These are phyloP conservation scores for Russula emetica DNA, from an alignment of 768 basidiomycete genomes.

Conservation along the genomic window DNA sequence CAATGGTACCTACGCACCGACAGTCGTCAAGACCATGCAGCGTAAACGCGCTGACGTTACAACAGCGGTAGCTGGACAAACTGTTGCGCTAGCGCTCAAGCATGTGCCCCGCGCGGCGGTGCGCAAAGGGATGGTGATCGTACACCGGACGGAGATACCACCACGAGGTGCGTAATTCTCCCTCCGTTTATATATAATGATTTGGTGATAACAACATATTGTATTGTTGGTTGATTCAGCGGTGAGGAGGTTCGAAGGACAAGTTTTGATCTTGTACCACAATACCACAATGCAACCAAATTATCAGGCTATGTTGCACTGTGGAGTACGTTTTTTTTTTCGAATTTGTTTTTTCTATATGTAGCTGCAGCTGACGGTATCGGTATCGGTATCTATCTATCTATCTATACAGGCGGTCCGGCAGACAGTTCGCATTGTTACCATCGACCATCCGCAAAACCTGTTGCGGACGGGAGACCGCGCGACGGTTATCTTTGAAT, in stretches of 20 bases:
- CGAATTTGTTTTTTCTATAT: not conserved
- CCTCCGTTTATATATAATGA: constrained; percentile 1
- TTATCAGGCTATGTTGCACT: constrained; percentile 96
- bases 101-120: constrained; percentile 75
- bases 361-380: constrained; percentile 17
- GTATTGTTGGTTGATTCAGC: constrained; percentile 41
- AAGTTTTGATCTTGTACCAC: constrained; percentile 89
- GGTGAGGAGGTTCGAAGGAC: constrained; percentile 83
- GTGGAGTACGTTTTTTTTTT: constrained; percentile 57
- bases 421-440: constrained; percentile 88
- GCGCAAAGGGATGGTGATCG: constrained; percentile 92
- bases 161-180: constrained; percentile 56
- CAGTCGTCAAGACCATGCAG: constrained; percentile 87
- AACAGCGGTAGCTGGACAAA: constrained; percentile 91
- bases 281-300: constrained; percentile 91
- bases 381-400: not conserved
- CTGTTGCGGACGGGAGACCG: constrained; percentile 92
- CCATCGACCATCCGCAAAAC: constrained; percentile 85
- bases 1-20: constrained; percentile 80
- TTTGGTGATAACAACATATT: not conserved
- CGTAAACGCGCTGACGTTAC: constrained; percentile 82
- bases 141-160: constrained; percentile 70
- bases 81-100: constrained; percentile 90
- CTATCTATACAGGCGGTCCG: constrained; percentile 63
- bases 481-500: constrained; percentile 91